phyloP scores from a whole-genome alignment of 768 basidiomycete species.

The Suillus fuscotomentosus region DNA sequence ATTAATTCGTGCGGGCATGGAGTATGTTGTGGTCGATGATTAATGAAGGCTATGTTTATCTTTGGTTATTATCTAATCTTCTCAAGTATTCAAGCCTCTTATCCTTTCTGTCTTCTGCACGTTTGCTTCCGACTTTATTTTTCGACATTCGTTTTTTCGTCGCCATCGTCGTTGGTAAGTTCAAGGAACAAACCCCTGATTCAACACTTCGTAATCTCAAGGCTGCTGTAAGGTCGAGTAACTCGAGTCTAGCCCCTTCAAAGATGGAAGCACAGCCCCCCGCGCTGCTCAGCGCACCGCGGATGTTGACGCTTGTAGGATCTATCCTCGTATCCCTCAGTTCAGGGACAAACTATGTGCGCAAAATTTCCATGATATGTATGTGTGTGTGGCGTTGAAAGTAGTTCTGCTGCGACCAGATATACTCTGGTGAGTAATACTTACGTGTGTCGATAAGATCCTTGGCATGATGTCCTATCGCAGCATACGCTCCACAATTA shows the following conservation, averaged over 20 bases:
- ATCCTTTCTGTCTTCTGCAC: neutral
- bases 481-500: constrained; percentile 87
- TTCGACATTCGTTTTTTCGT: neutral
- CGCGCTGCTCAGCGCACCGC: constrained; percentile 35
- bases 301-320: constrained; percentile 49
- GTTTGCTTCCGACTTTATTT: neutral
- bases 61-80: neutral
- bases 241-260: constrained; percentile 4
- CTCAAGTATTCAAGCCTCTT: too few relatives aligned
- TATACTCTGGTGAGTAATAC: constrained; percentile 27
- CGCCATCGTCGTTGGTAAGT: neutral
- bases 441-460: neutral
- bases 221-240: neutral
- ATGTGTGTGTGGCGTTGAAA: neutral
- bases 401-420: constrained; percentile 12
- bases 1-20: constrained; percentile 72
- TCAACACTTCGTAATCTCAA: neutral
- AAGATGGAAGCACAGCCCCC: constrained; percentile 20
- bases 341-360: constrained; percentile 76
- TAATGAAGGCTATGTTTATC: neutral
- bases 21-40: neutral
- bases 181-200: neutral
- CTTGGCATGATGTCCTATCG: neutral
- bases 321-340: constrained; percentile 60
- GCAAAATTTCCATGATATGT: constrained; percentile 21